Evolutionary conservation across 2,329 filamentous ascomycete genomes (phyloP).

Genomic region (Graphilbum fragrans): DNA sequence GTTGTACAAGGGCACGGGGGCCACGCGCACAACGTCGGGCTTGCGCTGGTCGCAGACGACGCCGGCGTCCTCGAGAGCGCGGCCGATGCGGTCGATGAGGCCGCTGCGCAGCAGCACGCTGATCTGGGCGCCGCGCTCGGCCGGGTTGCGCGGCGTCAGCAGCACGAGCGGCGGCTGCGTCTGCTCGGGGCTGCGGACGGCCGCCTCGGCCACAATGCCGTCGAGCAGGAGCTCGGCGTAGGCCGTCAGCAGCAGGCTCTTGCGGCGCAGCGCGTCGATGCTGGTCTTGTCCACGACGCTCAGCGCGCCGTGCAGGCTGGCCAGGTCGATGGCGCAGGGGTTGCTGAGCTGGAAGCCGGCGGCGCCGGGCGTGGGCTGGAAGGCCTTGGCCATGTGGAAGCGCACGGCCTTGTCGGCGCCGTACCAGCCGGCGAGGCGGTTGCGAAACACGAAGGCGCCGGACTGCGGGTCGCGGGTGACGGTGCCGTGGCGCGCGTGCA

Average conservation of each 20-base stretch:
- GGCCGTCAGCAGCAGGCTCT: constrained; percentile 60
- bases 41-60: constrained; percentile 75
- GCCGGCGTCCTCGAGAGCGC: constrained; percentile 51
- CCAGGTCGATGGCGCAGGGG: constrained; percentile 66
- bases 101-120: constrained; percentile 55
- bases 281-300: constrained; percentile 61
- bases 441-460: constrained; percentile 34
- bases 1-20: constrained; percentile 77
- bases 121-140: constrained; percentile 64
- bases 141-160: constrained; percentile 58
- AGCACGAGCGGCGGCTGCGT: constrained; percentile 43
- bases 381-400: constrained; percentile 75
- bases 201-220: constrained; percentile 22
- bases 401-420: constrained; percentile 64
- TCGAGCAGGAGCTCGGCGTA: constrained; percentile 62
- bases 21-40: constrained; percentile 74
- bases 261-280: constrained; percentile 56
- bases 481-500: constrained; percentile 61
- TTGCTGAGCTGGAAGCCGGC: constrained; percentile 79
- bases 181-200: constrained; percentile 14
- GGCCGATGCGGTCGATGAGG: constrained; percentile 55
- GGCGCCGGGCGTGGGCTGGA: constrained; percentile 66
- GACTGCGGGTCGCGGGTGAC: constrained; percentile 31
- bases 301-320: constrained; percentile 60
- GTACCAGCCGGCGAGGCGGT: constrained; percentile 75